Conservation (phyloP, 2,329 filamentous ascomycete species). For the Botrytis fabae region DNA sequence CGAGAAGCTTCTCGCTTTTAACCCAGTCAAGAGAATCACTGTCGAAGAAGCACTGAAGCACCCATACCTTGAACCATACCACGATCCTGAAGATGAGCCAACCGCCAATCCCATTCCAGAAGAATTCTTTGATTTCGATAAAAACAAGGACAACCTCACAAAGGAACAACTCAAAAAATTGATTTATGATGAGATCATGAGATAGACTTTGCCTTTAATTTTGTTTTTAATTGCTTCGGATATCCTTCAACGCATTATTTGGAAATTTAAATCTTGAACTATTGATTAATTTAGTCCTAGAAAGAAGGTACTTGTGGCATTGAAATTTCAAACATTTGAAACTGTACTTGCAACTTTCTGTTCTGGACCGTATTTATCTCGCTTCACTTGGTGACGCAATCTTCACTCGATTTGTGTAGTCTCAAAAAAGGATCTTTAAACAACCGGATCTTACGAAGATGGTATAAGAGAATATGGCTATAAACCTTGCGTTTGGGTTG, state of each 20-base stretch:
- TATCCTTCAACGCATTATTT: slow-evolving; percentile 11
- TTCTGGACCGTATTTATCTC: slow-evolving; percentile 14
- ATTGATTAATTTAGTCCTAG: slow-evolving; percentile 11
- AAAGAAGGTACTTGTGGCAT: not conserved
- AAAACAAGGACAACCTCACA: slow-evolving; percentile 98
- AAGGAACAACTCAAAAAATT: slow-evolving; percentile 98
- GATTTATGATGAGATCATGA: slow-evolving; percentile 93
- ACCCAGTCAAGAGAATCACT: slow-evolving; percentile 96
- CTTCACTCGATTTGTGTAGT: slow-evolving; percentile 6
- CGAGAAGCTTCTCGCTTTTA: slow-evolving; percentile 95
- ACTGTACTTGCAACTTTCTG: slow-evolving; percentile 6
- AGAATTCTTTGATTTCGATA: slow-evolving; percentile 99
- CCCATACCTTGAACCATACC: slow-evolving; percentile 97
- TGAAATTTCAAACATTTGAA: slow-evolving; percentile 11
- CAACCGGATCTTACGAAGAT: not conserved
- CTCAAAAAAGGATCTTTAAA: slow-evolving; percentile 3
- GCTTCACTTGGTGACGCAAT: not conserved
- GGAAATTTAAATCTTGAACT: slow-evolving; percentile 13
- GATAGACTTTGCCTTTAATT: slow-evolving; percentile 32
- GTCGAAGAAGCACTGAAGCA: slow-evolving; percentile 97
- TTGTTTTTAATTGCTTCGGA: slow-evolving; percentile 7
- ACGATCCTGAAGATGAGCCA: slow-evolving; percentile 97
- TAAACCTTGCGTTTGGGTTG: slow-evolving; percentile 13
- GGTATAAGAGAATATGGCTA: not conserved
- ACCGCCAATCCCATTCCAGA: slow-evolving; percentile 95